phyloP scores from a whole-genome alignment of 148 eudicot genomes.

The Nepenthes gracilis region DNA sequence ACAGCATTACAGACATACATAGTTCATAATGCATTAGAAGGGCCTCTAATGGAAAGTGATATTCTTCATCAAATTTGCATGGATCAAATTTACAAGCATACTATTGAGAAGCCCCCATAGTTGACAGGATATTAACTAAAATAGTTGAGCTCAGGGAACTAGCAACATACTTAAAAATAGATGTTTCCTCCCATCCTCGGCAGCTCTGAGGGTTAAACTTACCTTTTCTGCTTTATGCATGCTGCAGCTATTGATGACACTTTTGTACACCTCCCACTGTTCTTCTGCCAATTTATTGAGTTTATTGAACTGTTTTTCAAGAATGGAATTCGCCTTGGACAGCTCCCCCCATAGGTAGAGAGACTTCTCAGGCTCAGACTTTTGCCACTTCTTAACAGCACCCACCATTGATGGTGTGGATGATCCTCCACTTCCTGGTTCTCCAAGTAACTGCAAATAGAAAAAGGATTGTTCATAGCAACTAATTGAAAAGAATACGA shows the following conservation, averaged over 20 bases:
- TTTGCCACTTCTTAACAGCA: conserved; percentile 97
- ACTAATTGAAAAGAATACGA: background rate
- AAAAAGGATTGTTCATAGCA: background rate
- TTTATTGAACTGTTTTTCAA: conserved; percentile 46
- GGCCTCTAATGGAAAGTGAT: too few relatives aligned
- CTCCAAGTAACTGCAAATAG: conserved; percentile 74
- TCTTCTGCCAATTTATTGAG: conserved; percentile 54
- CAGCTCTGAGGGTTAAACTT: conserved; percentile 1
- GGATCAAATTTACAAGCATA: too few relatives aligned
- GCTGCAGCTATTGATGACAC: conserved; percentile 51
- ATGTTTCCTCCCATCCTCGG: background rate
- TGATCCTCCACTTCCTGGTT: conserved; percentile 96
- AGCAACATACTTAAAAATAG: background rate
- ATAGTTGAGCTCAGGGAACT: background rate
- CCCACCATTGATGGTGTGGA: conserved; percentile 99
- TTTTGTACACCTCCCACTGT: conserved; percentile 44
- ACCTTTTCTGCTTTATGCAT: conserved; percentile 62
- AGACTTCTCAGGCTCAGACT: conserved; percentile 72
- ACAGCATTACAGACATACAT: too few relatives aligned
- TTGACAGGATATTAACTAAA: background rate
- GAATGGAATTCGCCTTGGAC: conserved; percentile 59
- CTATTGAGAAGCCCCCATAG: too few relatives aligned
- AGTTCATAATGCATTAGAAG: too few relatives aligned
- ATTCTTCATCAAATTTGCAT: too few relatives aligned
- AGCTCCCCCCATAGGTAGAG: conserved; percentile 58